Conservation (phyloP, 371 early-diverging fungal genomes). For the Haplosporangium sp. region DNA sequence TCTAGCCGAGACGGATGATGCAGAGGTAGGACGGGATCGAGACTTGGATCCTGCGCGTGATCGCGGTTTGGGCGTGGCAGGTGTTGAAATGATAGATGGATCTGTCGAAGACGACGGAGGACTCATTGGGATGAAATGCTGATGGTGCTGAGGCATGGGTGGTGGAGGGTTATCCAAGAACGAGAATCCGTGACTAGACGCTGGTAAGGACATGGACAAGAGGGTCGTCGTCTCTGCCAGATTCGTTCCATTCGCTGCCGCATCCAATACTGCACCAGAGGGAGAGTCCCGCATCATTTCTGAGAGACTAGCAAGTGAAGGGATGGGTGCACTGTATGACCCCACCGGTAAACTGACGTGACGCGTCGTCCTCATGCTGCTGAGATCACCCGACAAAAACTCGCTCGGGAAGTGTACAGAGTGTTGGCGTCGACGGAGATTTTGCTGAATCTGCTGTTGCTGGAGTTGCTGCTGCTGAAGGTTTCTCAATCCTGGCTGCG, state of each 20-base stretch:
- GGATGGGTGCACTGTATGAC: constrained; percentile 41
- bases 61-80: constrained; percentile 35
- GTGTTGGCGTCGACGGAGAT: constrained; percentile 42
- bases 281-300: constrained; percentile 49
- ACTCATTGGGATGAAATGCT: constrained; percentile 37
- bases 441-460: constrained; percentile 41
- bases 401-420: constrained; percentile 49
- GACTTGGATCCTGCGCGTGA: constrained; percentile 52
- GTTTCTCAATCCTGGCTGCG: constrained; percentile 41
- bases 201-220: constrained; percentile 41
- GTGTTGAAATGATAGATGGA: constrained; percentile 21
- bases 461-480: constrained; percentile 43
- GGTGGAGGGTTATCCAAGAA: constrained; percentile 47
- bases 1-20: constrained; percentile 33
- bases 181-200: constrained; percentile 34
- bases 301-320: constrained; percentile 37
- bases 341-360: constrained; percentile 42
- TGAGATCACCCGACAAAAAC: constrained; percentile 33
- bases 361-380: constrained; percentile 22
- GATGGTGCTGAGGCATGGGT: constrained; percentile 41
- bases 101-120: constrained; percentile 41
- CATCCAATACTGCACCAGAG: constrained; percentile 18
- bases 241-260: constrained; percentile 4
- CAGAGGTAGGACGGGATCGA: constrained; percentile 39
- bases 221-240: constrained; percentile 29